Evolutionary conservation across 192 early-diverging fungal species (phyloP).

Genomic region (Dimargaris cristalligena): DNA sequence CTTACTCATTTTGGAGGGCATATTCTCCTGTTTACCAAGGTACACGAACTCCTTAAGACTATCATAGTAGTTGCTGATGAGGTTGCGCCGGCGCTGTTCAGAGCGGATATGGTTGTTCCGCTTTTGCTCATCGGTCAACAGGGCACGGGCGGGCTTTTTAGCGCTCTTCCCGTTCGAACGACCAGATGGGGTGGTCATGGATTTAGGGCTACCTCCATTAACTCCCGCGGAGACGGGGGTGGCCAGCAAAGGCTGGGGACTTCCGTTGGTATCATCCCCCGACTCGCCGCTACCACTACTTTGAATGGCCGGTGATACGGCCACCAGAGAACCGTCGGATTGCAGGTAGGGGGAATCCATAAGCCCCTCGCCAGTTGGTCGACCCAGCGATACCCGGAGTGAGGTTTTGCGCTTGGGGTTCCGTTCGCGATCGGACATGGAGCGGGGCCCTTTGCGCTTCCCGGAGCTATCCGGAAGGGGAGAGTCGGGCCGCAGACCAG

Average conservation of each 20-base stretch:
- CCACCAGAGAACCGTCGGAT: not conserved
- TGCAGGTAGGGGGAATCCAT: not conserved
- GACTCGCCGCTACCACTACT: not conserved
- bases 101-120: conserved; percentile 55
- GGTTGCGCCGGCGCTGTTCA: conserved; percentile 55
- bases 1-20: conserved; percentile 3
- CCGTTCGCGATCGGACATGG: not conserved
- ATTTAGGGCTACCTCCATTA: not conserved
- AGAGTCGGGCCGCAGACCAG: not conserved
- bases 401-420: conserved; percentile 4
- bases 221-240: not conserved
- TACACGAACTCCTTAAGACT: not conserved
- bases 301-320: not conserved
- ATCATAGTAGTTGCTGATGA: conserved; percentile 20
- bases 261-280: not conserved
- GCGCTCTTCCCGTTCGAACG: not conserved
- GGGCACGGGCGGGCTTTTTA: conserved; percentile 18
- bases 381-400: not conserved
- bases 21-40: not conserved
- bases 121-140: conserved; percentile 62
- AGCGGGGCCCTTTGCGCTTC: not conserved
- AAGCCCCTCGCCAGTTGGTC: not conserved
- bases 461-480: conserved; percentile 1
- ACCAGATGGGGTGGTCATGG: not conserved
- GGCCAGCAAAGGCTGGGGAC: not conserved